phyloP scores from a whole-genome alignment of 148 eudicot species.

The Fagopyrum homotropicum region DNA sequence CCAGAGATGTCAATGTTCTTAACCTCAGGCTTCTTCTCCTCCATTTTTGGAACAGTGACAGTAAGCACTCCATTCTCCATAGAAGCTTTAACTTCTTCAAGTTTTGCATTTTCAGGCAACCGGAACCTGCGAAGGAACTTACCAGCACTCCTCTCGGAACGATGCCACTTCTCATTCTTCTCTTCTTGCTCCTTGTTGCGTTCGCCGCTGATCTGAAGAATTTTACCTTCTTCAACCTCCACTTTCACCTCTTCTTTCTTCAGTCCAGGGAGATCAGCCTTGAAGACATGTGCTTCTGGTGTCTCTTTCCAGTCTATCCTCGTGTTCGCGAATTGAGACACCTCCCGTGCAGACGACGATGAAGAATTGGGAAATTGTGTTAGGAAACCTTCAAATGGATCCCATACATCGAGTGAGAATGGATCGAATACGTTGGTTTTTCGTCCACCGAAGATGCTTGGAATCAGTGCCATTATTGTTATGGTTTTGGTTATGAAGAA shows the following conservation, averaged over 20 bases:
- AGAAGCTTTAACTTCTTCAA: conserved; percentile 28
- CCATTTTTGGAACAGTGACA: conserved; percentile 23
- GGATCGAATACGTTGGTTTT: conserved; percentile 28
- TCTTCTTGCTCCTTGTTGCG: conserved; percentile 25
- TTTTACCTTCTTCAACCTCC: conserved; percentile 32
- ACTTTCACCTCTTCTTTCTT: conserved; percentile 45
- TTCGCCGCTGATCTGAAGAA: conserved; percentile 35
- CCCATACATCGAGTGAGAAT: conserved; percentile 31
- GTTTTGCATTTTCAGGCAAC: conserved; percentile 32
- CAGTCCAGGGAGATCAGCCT: conserved; percentile 37
- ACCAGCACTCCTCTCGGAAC: conserved; percentile 30
- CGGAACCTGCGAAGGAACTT: conserved; percentile 30
- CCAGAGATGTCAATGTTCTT: conserved; percentile 25
- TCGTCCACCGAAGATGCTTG: conserved; percentile 22
- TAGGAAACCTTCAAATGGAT: conserved; percentile 18
- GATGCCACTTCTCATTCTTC: conserved; percentile 31
- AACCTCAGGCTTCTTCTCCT: conserved; percentile 19
- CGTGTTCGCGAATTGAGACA: conserved; percentile 13
- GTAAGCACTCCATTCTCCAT: conserved; percentile 33
- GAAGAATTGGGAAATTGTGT: not conserved
- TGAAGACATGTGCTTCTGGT: conserved; percentile 29
- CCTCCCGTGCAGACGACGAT: conserved; percentile 10
- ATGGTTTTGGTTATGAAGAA: not conserved
- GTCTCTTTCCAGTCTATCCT: conserved; percentile 40
- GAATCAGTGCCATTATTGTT: conserved; percentile 18